Evolutionary conservation across 2,329 filamentous ascomycete species (phyloP), one percentile per base, ranked within the genome.

Genomic region (Lachnellula subtilissima): DNA sequence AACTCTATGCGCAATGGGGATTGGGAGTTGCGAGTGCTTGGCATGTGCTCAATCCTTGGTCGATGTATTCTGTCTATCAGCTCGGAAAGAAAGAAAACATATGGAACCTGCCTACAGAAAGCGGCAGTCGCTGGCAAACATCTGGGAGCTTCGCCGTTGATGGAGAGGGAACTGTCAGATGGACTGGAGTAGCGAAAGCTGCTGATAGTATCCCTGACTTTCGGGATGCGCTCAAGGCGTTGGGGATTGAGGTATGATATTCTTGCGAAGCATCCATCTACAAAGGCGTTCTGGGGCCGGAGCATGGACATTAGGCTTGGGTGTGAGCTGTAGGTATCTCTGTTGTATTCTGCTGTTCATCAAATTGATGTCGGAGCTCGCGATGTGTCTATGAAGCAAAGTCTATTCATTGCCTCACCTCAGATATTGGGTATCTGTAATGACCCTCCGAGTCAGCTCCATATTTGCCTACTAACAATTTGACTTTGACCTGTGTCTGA

Each of bases 71-170:
- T n/a, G 78, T 80, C 2, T 81, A 81, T 58, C 78, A 73, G 54
- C 72, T 89, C 25, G 83, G 80, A 12, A 79, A 76, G 59, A 73
- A 80, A 49, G 84, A 89, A 67, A 79, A 82, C 14, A 87, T 89
- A 61, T 86, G 81, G 78, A 86, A 86, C 67, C 72, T 81, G 23
- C 76, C 82, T 2, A 85, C 83, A 2, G 82, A 86, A 70, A 87
- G 81, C 66, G 86, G 86, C 40, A 83, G 73, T 61, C 72, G 84
- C 52, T 90, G 87, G 86, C 86, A 90, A 76, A 86, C 74, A 25
- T 76, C 79, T 47, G 87, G 86, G 28, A 81, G 80, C 28, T 90
- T 85, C 71, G 85, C 80, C 2, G 71, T 86, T 28, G 82, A 84
- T 66, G 65, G 65, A 5, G 68, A 74, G 28, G 82, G 82, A 2